Conservation (phyloP, 2,329 filamentous ascomycete genomes). For the Drechslerella dactyloides region DNA sequence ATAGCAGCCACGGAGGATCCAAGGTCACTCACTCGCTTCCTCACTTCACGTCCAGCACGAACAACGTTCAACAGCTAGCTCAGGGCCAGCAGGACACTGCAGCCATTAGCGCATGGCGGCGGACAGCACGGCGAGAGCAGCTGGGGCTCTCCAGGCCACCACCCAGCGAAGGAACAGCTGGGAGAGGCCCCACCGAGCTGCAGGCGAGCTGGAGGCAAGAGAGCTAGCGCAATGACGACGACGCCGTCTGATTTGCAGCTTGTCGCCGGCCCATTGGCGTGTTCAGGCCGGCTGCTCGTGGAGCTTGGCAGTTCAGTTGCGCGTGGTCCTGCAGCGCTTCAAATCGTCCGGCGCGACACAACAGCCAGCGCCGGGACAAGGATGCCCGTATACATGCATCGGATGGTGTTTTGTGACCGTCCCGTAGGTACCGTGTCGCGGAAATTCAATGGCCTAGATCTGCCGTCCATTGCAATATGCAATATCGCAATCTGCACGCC, state of each 20-base stretch:
- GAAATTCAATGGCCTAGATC: too few species aligned
- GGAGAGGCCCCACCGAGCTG: not conserved
- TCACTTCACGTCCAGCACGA: too few species aligned
- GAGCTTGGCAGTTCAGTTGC: not conserved
- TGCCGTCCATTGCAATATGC: too few species aligned
- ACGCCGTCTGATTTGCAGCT: too few species aligned
- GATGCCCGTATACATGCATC: too few species aligned
- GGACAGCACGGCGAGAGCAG: slow-evolving; percentile 1
- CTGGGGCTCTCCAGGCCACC: not conserved
- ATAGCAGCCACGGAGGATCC: slow-evolving; percentile 16
- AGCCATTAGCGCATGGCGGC: slow-evolving; percentile 39
- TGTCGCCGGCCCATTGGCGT: too few species aligned
- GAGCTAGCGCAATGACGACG: too few species aligned
- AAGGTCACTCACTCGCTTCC: too few species aligned
- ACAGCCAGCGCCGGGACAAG: not conserved
- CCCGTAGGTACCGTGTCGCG: too few species aligned
- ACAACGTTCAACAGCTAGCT: not conserved
- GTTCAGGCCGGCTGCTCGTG: not conserved
- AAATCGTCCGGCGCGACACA: slow-evolving; percentile 1
- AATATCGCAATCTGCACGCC: too few species aligned
- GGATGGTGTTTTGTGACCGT: too few species aligned
- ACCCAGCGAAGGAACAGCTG: not conserved
- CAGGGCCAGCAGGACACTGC: not conserved
- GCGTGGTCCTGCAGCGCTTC: not conserved
- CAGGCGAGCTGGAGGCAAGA: too few species aligned